Conservation (phyloP, 2,329 filamentous ascomycete species). For the Juglanconis oblonga region DNA sequence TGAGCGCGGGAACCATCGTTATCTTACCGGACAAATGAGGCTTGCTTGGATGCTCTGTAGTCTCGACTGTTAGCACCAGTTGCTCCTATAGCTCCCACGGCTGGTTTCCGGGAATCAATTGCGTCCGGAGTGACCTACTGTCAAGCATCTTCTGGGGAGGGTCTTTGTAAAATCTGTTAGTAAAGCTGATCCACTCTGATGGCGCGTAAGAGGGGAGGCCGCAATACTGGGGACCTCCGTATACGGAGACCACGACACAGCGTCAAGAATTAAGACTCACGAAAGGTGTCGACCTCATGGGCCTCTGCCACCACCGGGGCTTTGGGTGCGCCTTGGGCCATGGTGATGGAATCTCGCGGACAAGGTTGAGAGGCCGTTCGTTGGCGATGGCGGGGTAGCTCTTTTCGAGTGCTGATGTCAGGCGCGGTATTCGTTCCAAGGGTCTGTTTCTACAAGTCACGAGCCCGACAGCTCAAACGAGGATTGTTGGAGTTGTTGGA, state of each 20-base stretch:
- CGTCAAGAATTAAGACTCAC: conserved; percentile 39
- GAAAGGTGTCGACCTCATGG: conserved; percentile 72
- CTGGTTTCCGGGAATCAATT: background rate
- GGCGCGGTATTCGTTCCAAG: background rate
- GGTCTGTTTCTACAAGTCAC: background rate
- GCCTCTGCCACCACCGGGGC: conserved; percentile 68
- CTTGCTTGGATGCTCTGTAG: conserved; percentile 65
- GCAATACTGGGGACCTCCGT: background rate
- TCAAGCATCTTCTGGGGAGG: conserved; percentile 65
- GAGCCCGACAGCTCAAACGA: background rate
- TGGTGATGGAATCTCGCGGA: conserved; percentile 26
- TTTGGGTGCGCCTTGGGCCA: conserved; percentile 46
- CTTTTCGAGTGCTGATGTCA: background rate
- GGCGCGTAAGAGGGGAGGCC: background rate
- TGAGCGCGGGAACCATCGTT: background rate
- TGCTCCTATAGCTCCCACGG: background rate
- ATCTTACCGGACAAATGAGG: conserved; percentile 63
- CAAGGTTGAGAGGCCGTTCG: background rate
- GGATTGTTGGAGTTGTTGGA: background rate
- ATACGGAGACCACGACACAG: background rate
- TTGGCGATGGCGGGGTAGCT: conserved; percentile 16
- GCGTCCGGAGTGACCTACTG: conserved; percentile 46
- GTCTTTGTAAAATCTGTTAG: conserved; percentile 38
- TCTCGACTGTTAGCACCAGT: conserved; percentile 34
- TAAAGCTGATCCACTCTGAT: conserved; percentile 22